phyloP scores from a whole-genome alignment of 148 eudicot genomes.

The Dysphania ambrosioides region DNA sequence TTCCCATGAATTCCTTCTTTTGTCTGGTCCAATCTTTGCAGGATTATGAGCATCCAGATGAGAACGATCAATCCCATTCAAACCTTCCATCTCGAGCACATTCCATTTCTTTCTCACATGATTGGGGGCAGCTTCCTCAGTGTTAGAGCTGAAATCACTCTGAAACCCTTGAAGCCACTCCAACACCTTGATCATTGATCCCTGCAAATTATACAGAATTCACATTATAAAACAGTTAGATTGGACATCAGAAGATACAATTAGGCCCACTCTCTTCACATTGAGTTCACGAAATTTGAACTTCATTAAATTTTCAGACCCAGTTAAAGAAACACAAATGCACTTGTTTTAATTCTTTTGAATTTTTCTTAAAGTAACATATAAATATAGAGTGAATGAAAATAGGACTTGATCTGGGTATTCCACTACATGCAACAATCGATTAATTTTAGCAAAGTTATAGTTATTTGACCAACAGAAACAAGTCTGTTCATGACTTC shows the following conservation, averaged over 20 bases:
- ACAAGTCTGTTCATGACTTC: not conserved
- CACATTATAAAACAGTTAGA: not conserved
- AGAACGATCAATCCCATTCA: slow-evolving; percentile 22
- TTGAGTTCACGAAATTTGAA: not conserved
- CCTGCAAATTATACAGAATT: slow-evolving; percentile 43
- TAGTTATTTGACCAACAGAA: not conserved
- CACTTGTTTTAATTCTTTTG: not conserved
- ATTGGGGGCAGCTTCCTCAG: slow-evolving; percentile 26
- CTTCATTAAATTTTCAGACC: not conserved
- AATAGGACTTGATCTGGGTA: not conserved
- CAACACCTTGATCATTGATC: slow-evolving; percentile 61
- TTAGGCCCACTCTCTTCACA: not conserved
- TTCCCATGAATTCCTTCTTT: slow-evolving; percentile 45
- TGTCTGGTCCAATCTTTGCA: slow-evolving; percentile 44
- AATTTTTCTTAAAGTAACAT: not conserved
- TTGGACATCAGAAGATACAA: not conserved
- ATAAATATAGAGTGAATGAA: not conserved
- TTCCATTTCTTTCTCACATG: slow-evolving; percentile 40
- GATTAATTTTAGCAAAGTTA: not conserved
- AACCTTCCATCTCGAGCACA: slow-evolving; percentile 31
- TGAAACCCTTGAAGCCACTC: slow-evolving; percentile 68
- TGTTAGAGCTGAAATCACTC: slow-evolving; percentile 31
- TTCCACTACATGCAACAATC: not conserved
- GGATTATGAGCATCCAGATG: slow-evolving; percentile 32
- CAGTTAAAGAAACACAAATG: not conserved